Evolutionary conservation across 192 early-diverging fungal species (phyloP).

Genomic region (Fimicolochytrium jonesii): DNA sequence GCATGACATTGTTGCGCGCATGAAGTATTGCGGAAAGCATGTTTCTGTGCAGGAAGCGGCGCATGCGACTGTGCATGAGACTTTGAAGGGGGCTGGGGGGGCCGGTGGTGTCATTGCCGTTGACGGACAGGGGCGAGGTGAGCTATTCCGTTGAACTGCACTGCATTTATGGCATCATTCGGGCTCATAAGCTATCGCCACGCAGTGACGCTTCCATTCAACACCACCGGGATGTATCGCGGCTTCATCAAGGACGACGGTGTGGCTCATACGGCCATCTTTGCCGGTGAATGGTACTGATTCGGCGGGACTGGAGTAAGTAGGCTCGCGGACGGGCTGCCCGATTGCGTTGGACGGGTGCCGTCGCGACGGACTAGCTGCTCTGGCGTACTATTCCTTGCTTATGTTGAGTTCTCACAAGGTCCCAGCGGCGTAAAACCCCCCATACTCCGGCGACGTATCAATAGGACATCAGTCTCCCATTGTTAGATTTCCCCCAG

Average conservation of each 20-base stretch:
- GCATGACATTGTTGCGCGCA: constrained; percentile 39
- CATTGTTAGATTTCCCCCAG: no score
- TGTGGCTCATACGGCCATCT: constrained; percentile 32
- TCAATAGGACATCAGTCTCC: no score
- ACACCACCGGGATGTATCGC: constrained; percentile 42
- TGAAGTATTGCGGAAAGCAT: constrained; percentile 39
- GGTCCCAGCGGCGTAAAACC: no score
- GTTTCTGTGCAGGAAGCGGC: constrained; percentile 30
- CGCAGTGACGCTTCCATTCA: constrained; percentile 35
- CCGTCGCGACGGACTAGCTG: no score
- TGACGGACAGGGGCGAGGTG: constrained; percentile 30
- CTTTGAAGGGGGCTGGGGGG: constrained; percentile 30
- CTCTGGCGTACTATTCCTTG: no score
- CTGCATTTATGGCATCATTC: no score
- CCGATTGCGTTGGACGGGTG: no score
- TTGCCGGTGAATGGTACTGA: constrained; percentile 30
- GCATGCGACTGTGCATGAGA: constrained; percentile 19
- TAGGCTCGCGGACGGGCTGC: no score
- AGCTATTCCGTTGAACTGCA: not conserved
- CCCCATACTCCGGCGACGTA: no score
- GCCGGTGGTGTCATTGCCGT: constrained; percentile 43
- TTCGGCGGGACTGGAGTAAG: no score
- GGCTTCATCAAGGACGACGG: constrained; percentile 38
- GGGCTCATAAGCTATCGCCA: no score
- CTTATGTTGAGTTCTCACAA: no score